Base-by-base conservation (phyloP, 1,284 basidiomycete genomes). In the Athelia sp. region DNA sequence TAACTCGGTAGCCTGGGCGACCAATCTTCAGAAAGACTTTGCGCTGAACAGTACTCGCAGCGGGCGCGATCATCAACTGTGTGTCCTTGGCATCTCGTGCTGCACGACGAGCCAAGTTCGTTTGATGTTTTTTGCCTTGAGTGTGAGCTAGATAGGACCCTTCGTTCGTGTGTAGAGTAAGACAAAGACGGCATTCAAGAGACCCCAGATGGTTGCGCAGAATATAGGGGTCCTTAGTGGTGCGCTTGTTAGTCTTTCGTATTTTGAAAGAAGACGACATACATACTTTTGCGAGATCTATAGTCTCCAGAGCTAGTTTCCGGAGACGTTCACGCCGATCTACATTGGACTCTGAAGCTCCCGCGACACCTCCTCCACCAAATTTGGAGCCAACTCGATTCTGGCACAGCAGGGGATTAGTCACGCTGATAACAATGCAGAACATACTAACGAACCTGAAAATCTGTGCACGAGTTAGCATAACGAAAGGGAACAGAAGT, bases 61-160 rank as follows among this genome's bases (percentile, higher is more conserved):
- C 72, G 17, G 90, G 88, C 4, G 88, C 85, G 50, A 93, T 85
- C 76, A 90, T 87, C 54, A 96, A 70, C 63, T 91, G 86, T 0
- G 85, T 83, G 62, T 98, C 94, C 65, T 98, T 96, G 47, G 93
- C 90, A 74, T 99, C 97, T 50, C 87, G 82, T 11, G 96, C 96
- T 0, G 97, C 97, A 58, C 97, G 85, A 43, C 97, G 82, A 3
- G 96, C 97, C 31, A 99, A 83, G 65, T 99, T 99, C 1, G 96
- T 98, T 68, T 99, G 97, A 64, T 99, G 97, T 68, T 99, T 99
- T 74, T 99, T 99, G 24, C 97, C 97, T 73, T 99, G 97, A 0
- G 97, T 99, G 61, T 99, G 97, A 0, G 97, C 96, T 44, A 99
- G 87, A 68, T 99, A 99, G 18, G 94, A 98, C 22, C 97, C 97